Base-by-base conservation (phyloP, 345 rosid species). In the Lepidium didymum region DNA sequence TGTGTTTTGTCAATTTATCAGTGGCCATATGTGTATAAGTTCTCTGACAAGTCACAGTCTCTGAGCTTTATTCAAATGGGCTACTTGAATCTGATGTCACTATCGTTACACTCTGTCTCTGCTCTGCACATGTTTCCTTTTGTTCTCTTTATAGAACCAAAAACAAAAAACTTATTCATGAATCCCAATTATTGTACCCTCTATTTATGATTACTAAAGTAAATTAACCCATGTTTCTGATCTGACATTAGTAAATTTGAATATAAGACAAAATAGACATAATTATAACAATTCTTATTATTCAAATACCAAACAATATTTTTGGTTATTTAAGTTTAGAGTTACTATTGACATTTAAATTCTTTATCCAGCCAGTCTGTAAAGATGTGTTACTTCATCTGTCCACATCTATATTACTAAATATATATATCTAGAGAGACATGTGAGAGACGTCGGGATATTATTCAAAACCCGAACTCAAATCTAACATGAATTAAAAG, bases 121-220 rank as follows among this genome's bases (percentile, higher is more conserved):
- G 75, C 65, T 62, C 74, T 75, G 65, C 74, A 60, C 78, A 75
- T 68, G 74, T 75, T 75, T 29, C 33, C 74, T 68, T 62, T 54
- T 75, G 69, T 75, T 55, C 70, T 65, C 50, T 68, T 14, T 55
- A 53, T 44, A 62, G 38, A 62, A 68, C 64, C 4, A 54, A 38
- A 34, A 49, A 57, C 64, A 67, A 65, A 53, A 49, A 65, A 58
- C 15, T 73, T 65, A 34, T 57, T 73, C 67, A 49, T 61, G n/a
- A 41, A 40, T 73, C 71, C 60, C 71, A 67, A 74, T 67, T 54
- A 74, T 74, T 74, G 71, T 65, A 65, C 60, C 52, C 56, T 64
- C 8, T 49, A 3, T n/a, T 25, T 25, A 35, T 18, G 35, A 40
- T 47, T 46, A 45, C 68, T 42, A 21, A 62, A 34, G 45, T 46